phyloP scores from a whole-genome alignment of 345 rosid genomes.

The Barbarea vulgaris region DNA sequence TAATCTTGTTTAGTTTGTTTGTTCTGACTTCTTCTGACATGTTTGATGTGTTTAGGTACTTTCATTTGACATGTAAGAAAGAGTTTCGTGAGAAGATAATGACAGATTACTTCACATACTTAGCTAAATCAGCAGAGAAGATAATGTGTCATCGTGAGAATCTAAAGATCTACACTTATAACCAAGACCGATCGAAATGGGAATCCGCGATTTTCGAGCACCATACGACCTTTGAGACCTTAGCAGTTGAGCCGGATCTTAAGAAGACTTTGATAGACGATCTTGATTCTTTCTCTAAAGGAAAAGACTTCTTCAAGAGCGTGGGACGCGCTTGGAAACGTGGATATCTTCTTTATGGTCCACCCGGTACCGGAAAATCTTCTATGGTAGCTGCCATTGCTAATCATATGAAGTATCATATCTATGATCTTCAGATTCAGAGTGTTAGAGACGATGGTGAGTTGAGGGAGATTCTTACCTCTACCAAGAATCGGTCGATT shows the following conservation, averaged over 20 bases:
- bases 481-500: conserved; percentile 40
- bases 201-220: conserved; percentile 39
- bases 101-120: conserved; percentile 39
- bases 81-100: conserved; percentile 43
- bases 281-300: conserved; percentile 40
- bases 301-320: conserved; percentile 43
- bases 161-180: conserved; percentile 41
- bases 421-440: conserved; percentile 44
- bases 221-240: conserved; percentile 40
- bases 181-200: conserved; percentile 35
- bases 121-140: conserved; percentile 39
- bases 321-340: conserved; percentile 45
- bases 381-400: conserved; percentile 48
- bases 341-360: conserved; percentile 44
- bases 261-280: conserved; percentile 35
- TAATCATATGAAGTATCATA: conserved; percentile 45
- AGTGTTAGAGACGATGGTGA: conserved; percentile 44
- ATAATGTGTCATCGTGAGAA: conserved; percentile 35
- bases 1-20: background rate
- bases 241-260: conserved; percentile 37
- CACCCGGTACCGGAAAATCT: conserved; percentile 42
- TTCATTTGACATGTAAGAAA: conserved; percentile 42
- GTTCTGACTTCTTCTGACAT: background rate
- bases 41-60: conserved; percentile 35
- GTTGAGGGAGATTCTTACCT: conserved; percentile 38